Evolutionary conservation across 2,329 filamentous ascomycete species (phyloP).

Genomic region (Curvularia eragrostidis): DNA sequence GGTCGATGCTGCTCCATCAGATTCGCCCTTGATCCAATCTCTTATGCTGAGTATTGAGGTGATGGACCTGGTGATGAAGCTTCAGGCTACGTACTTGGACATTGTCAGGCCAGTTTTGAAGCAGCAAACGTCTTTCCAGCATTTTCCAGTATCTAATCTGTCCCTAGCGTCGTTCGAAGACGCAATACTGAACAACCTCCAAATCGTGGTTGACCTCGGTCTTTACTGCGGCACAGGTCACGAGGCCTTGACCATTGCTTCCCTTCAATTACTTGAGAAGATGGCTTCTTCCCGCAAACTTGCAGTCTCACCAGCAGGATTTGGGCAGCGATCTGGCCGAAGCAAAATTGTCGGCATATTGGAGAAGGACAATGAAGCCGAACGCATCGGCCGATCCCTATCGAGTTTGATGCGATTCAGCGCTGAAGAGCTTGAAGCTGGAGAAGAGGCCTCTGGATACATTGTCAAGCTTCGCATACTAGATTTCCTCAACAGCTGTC

Average conservation of each 20-base stretch:
- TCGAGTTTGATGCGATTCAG: constrained; percentile 70
- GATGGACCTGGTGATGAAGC: constrained; percentile 79
- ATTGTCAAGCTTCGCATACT: constrained; percentile 83
- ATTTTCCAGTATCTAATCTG: constrained; percentile 71
- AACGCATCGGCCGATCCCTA: constrained; percentile 78
- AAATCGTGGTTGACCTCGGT: constrained; percentile 80
- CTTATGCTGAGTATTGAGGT: constrained; percentile 83
- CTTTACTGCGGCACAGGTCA: constrained; percentile 87
- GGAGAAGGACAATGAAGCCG: constrained; percentile 78
- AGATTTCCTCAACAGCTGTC: constrained; percentile 82
- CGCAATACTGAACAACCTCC: constrained; percentile 80
- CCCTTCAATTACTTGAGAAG: constrained; percentile 82
- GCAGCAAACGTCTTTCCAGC: constrained; percentile 65
- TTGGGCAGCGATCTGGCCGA: constrained; percentile 68
- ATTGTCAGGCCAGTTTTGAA: constrained; percentile 82
- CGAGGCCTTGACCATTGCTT: constrained; percentile 77
- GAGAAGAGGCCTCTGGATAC: constrained; percentile 74
- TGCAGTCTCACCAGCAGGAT: constrained; percentile 70
- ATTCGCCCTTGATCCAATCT: constrained; percentile 81
- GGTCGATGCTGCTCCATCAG: constrained; percentile 73
- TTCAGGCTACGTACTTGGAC: constrained; percentile 90
- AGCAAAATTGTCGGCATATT: constrained; percentile 90
- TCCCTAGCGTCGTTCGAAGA: constrained; percentile 92
- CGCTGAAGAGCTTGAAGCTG: constrained; percentile 74
- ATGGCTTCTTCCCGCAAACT: constrained; percentile 84